These are phyloP conservation scores for Aspergillus carbonarius DNA, from an alignment of 2,329 filamentous ascomycete genomes.

Conservation along the genomic window DNA sequence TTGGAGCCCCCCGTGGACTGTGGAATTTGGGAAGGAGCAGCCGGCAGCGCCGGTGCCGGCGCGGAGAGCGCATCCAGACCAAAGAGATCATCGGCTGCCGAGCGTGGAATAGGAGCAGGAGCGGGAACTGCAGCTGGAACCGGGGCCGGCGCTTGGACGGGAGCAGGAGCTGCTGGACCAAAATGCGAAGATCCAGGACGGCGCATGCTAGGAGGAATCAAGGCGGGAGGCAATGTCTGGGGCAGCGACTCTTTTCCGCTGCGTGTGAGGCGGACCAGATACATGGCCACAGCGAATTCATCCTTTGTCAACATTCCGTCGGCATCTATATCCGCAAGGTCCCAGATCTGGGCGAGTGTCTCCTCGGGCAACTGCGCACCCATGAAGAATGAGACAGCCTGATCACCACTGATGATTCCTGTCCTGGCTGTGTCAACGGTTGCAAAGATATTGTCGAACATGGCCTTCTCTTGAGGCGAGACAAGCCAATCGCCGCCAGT, in stretches of 20 bases:
- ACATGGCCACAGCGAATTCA: constrained; percentile 97
- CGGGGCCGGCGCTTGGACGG: constrained; percentile 44
- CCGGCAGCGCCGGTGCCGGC: constrained; percentile 48
- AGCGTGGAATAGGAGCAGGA: constrained; percentile 62
- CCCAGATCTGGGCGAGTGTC: constrained; percentile 90
- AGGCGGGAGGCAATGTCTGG: constrained; percentile 70
- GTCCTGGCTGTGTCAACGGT: constrained; percentile 76
- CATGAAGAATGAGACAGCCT: constrained; percentile 90
- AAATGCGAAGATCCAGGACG: constrained; percentile 41
- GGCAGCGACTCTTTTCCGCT: constrained; percentile 72
- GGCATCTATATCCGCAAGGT: constrained; percentile 89
- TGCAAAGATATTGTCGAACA: constrained; percentile 83
- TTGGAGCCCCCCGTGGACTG: constrained; percentile 73
- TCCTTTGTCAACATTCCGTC: constrained; percentile 82
- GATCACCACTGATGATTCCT: constrained; percentile 87
- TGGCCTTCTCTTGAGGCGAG: constrained; percentile 75
- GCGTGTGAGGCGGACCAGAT: constrained; percentile 87
- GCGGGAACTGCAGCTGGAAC: constrained; percentile 46
- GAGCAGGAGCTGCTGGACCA: constrained; percentile 41
- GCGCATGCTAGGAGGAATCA: constrained; percentile 86
- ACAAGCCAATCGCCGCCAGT: constrained; percentile 77
- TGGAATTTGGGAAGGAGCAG: constrained; percentile 59
- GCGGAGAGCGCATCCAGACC: constrained; percentile 75
- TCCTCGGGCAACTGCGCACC: constrained; percentile 90
- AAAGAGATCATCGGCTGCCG: constrained; percentile 90